Conservation (phyloP, 345 rosid species). For the Limnanthes douglasii region DNA sequence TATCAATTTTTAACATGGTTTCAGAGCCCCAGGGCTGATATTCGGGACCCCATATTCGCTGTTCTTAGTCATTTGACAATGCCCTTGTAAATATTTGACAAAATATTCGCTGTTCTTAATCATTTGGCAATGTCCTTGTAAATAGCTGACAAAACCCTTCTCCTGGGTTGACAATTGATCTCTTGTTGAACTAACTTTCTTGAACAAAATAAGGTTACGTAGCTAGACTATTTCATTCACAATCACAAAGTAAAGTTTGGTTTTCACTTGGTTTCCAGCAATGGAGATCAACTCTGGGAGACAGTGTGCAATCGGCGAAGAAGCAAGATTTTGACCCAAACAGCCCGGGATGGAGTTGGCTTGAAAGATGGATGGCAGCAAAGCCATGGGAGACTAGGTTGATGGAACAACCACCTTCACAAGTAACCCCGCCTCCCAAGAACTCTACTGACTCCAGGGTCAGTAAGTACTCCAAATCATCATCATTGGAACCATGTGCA, state of each 20-base stretch:
- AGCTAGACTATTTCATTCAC: too few relatives aligned
- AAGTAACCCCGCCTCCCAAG: slow-evolving; percentile 24
- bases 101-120: too few relatives aligned
- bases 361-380: slow-evolving; percentile 99
- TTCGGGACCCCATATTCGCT: too few relatives aligned
- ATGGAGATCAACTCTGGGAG: slow-evolving; percentile 46
- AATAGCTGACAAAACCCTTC: too few relatives aligned
- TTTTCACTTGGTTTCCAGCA: slow-evolving; percentile 21
- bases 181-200: too few relatives aligned
- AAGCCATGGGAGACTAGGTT: slow-evolving; percentile 90
- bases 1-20: too few relatives aligned
- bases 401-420: slow-evolving; percentile 35
- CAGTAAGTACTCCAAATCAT: slow-evolving; percentile 25
- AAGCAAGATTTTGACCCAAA: slow-evolving; percentile 55
- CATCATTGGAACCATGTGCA: slow-evolving; percentile 26
- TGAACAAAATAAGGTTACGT: too few relatives aligned
- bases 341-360: slow-evolving; percentile 97
- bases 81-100: too few relatives aligned
- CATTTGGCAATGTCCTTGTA: too few relatives aligned
- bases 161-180: too few relatives aligned
- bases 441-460: slow-evolving; percentile 10
- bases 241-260: not conserved
- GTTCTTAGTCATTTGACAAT: too few relatives aligned
- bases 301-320: slow-evolving; percentile 21
- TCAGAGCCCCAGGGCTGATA: too few relatives aligned